Conservation (phyloP, 2,329 filamentous ascomycete genomes). For the Aspergillus novoparasiticus region DNA sequence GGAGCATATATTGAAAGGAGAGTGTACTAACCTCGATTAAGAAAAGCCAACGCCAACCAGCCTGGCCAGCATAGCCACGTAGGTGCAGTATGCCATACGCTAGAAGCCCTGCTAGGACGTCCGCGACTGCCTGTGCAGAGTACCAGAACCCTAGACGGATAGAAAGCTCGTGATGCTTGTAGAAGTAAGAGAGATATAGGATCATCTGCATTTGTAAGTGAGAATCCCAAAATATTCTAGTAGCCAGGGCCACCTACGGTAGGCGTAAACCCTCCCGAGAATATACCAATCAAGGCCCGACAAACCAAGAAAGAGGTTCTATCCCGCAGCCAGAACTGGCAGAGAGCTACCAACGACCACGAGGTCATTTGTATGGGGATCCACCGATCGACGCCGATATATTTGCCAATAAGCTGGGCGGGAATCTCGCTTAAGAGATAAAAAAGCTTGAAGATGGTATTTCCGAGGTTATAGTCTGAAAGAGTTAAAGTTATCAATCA, state of each 20-base stretch:
- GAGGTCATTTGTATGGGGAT: constrained; percentile 56
- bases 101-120: constrained; percentile 47
- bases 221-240: neutral
- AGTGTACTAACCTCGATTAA: constrained; percentile 40
- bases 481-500: neutral
- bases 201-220: constrained; percentile 23
- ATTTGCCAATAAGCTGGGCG: constrained; percentile 59
- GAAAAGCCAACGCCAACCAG: constrained; percentile 41
- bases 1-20: neutral
- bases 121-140: constrained; percentile 40
- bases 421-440: constrained; percentile 59
- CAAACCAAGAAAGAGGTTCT: constrained; percentile 43
- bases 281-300: constrained; percentile 46
- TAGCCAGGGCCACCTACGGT: constrained; percentile 21
- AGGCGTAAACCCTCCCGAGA: constrained; percentile 52
- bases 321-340: constrained; percentile 51
- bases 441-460: constrained; percentile 57
- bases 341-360: constrained; percentile 37
- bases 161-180: constrained; percentile 67
- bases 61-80: constrained; percentile 31
- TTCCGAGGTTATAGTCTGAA: constrained; percentile 45
- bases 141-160: constrained; percentile 38
- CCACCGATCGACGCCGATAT: constrained; percentile 57
- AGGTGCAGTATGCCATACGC: constrained; percentile 44
- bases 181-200: constrained; percentile 69